A percentile compares a stretch with the other conserved stretches of the same genome.
Conservation (phyloP, 495 filamentous ascomycete species). For the Cercophora samala region DNA sequence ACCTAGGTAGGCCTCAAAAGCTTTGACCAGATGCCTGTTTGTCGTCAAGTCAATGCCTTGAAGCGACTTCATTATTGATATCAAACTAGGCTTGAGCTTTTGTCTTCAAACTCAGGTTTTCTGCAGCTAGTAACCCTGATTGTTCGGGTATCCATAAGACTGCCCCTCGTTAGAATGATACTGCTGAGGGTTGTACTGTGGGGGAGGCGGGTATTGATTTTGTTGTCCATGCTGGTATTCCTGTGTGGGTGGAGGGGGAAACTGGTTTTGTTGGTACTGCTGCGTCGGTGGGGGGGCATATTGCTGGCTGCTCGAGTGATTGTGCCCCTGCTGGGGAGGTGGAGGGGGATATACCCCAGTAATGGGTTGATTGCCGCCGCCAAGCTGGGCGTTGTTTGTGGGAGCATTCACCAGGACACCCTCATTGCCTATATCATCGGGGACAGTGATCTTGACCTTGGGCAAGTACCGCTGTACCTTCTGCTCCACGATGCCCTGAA, state of each 20-base stretch:
- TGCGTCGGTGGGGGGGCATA: slow-evolving; percentile 13
- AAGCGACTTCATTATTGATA: too few species aligned
- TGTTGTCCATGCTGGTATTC: slow-evolving; percentile 16
- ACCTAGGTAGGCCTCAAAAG: too few species aligned
- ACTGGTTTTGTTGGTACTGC: slow-evolving; percentile 20
- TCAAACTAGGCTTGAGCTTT: too few species aligned
- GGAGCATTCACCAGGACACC: slow-evolving; percentile 32
- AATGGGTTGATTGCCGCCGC: slow-evolving; percentile 27
- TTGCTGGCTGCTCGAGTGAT: neutral
- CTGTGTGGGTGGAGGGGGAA: slow-evolving; percentile 18
- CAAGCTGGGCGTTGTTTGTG: slow-evolving; percentile 26
- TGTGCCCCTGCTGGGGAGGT: slow-evolving; percentile 4
- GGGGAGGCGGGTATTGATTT: neutral
- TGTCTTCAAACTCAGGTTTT: too few species aligned
- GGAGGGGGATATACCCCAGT: slow-evolving; percentile 6
- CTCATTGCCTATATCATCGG: slow-evolving; percentile 38
- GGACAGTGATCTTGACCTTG: slow-evolving; percentile 36
- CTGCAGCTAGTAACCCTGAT: neutral
- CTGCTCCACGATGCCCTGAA: slow-evolving; percentile 36
- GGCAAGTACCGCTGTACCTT: slow-evolving; percentile 39
- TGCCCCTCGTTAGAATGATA: slow-evolving; percentile 4
- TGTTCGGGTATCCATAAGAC: neutral
- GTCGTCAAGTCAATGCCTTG: too few species aligned
- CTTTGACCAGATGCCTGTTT: too few species aligned
- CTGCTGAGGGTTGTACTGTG: slow-evolving; percentile 16